Evolutionary conservation across 169 alveolate genomes (phyloP).

Genomic region (Plasmodium billcollinsi): DNA sequence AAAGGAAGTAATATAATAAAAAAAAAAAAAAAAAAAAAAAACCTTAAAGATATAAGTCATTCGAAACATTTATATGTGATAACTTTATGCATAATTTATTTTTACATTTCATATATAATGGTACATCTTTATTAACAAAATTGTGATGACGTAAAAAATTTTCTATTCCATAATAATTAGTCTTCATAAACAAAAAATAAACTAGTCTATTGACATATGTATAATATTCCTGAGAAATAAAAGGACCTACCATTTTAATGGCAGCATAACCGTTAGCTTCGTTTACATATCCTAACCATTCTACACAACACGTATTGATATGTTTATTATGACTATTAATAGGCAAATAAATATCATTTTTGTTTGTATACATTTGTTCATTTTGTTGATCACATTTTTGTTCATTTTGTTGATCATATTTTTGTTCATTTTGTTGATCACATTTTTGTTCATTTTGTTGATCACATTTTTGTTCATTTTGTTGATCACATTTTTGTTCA

Average conservation of each 20-base stretch:
- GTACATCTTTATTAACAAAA: constrained; percentile 24
- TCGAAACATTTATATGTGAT: constrained; percentile 59
- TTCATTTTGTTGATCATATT: too few relatives aligned
- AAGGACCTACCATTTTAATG: constrained; percentile 37
- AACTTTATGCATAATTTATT: constrained; percentile 69
- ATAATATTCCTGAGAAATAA: constrained; percentile 62
- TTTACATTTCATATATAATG: constrained; percentile 70
- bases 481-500: too few relatives aligned
- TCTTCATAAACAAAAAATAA: constrained; percentile 60
- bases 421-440: too few relatives aligned
- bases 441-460: too few relatives aligned
- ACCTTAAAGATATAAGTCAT: constrained; percentile 45
- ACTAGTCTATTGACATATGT: constrained; percentile 62
- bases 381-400: too few relatives aligned
- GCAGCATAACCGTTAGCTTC: constrained; percentile 77
- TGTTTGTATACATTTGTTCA: background rate
- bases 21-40: constrained; percentile 9
- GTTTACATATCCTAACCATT: constrained; percentile 69
- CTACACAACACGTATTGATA: constrained; percentile 22
- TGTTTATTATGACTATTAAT: constrained; percentile 13
- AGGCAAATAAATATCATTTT: background rate
- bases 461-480: too few relatives aligned
- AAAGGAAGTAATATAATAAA: background rate
- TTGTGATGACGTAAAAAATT: constrained; percentile 31
- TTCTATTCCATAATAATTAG: constrained; percentile 35